phyloP scores from a whole-genome alignment of 345 rosid genomes.

The Eucalyptus curtisii region DNA sequence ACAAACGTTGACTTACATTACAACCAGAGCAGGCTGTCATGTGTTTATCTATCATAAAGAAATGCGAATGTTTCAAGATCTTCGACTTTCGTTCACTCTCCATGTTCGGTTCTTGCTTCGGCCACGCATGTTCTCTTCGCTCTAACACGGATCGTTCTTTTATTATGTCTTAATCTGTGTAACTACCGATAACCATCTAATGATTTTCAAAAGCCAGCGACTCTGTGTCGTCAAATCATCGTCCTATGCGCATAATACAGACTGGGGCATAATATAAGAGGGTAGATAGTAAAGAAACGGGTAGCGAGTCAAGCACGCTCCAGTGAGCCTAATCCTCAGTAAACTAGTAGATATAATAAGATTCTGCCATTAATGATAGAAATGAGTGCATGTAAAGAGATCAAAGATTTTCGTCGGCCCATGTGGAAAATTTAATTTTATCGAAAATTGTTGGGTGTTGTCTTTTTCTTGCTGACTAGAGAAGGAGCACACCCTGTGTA shows the following conservation, averaged over 20 bases:
- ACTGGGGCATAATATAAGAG: background rate
- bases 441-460: background rate
- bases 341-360: background rate
- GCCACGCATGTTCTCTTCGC: background rate
- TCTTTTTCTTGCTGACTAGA: background rate
- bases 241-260: background rate
- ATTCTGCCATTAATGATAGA: background rate
- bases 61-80: background rate
- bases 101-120: background rate
- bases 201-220: background rate
- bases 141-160: background rate
- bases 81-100: background rate
- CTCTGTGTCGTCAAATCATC: background rate
- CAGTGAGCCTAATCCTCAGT: background rate
- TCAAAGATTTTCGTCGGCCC: background rate
- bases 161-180: background rate
- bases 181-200: background rate
- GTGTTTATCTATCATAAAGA: background rate
- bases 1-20: background rate
- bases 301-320: background rate
- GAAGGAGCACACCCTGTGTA: background rate
- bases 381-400: background rate
- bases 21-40: background rate
- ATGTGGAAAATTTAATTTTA: background rate
- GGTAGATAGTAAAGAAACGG: background rate